Conservation (phyloP, 441 rosid species). For the Monsonia emarginata region DNA sequence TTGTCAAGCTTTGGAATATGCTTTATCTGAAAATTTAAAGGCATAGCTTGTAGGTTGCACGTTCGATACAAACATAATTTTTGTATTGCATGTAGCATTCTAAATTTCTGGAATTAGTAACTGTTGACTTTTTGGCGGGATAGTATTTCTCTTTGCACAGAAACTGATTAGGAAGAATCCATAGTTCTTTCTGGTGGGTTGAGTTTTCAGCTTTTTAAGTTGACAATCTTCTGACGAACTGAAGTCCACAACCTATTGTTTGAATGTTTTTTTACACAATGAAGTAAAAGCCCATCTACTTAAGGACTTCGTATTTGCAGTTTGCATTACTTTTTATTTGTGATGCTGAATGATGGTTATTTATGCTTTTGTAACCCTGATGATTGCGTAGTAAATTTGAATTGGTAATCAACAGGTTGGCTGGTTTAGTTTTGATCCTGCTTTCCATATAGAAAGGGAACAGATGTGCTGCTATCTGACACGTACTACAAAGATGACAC, state of each 20-base stretch:
- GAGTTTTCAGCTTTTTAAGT: background rate
- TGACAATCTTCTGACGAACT: background rate
- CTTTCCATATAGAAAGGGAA: constrained; percentile 72
- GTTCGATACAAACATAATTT: background rate
- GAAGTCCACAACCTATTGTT: background rate
- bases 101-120: background rate
- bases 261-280: background rate
- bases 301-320: background rate
- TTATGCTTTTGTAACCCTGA: constrained; percentile 9
- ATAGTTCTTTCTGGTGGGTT: background rate
- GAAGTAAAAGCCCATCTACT: background rate
- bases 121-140: background rate
- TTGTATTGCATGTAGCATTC: background rate
- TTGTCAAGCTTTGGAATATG: constrained; percentile 13
- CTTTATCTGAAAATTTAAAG: constrained; percentile 7
- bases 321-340: background rate
- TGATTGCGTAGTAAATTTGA: constrained; percentile 22
- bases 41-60: background rate
- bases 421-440: constrained; percentile 97
- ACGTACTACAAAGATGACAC: constrained; percentile 74
- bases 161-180: background rate
- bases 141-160: background rate
- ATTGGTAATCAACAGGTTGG: constrained; percentile 45
- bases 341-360: constrained; percentile 5
- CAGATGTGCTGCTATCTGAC: constrained; percentile 95